A percentile compares a stretch with the other conserved stretches of the same genome.
Conservation (phyloP, 306 rosid species). For the Rubus parviflorus region DNA sequence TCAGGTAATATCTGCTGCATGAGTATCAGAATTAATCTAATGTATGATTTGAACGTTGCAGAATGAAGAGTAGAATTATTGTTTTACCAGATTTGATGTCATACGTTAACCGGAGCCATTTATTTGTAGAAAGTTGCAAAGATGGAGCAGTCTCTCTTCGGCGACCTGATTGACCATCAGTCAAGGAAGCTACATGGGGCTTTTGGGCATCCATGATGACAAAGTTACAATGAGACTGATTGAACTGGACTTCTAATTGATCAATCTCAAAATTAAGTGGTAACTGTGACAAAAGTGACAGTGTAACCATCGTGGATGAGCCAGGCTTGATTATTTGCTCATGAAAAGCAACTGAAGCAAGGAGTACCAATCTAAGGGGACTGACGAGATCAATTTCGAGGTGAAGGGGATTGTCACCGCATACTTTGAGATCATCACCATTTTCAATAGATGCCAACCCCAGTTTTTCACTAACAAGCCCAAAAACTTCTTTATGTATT, state of each 20-base stretch:
- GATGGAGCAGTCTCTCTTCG: conserved; percentile 59
- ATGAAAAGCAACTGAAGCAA: conserved; percentile 93
- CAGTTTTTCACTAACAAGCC: conserved; percentile 51
- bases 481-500: conserved; percentile 75
- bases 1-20: neutral
- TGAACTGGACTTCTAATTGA: conserved; percentile 85
- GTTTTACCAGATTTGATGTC: conserved; percentile 72
- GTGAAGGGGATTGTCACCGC: conserved; percentile 55
- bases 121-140: conserved; percentile 64
- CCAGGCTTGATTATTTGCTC: conserved; percentile 83
- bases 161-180: conserved; percentile 43
- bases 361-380: conserved; percentile 87
- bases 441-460: conserved; percentile 43
- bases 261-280: conserved; percentile 73
- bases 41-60: conserved; percentile 10
- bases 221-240: conserved; percentile 80
- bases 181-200: conserved; percentile 36
- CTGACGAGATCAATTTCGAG: conserved; percentile 90
- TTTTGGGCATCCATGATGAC: conserved; percentile 56
- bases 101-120: conserved; percentile 87
- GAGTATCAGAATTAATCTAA: conserved; percentile 14
- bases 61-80: conserved; percentile 12
- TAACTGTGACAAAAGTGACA: conserved; percentile 79
- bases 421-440: conserved; percentile 46
- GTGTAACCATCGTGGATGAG: conserved; percentile 52